Conservation (phyloP, 306 rosid genomes). For the Myrica gale region DNA sequence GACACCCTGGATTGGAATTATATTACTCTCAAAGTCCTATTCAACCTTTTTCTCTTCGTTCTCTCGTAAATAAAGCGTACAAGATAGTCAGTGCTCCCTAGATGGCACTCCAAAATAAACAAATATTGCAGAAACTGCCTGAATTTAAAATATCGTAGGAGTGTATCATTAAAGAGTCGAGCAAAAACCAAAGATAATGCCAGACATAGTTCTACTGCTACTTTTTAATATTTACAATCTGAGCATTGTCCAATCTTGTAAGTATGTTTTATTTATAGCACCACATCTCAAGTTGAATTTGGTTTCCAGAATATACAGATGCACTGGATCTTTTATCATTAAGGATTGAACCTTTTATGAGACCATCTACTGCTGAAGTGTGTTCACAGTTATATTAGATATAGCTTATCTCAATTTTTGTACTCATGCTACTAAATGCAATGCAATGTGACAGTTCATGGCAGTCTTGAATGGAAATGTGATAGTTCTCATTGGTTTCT, state of each 20-base stretch:
- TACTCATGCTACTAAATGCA: conserved; percentile 4
- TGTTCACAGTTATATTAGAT: neutral
- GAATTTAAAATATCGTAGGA: neutral
- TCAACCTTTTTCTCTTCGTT: too few relatives aligned
- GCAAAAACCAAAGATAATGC: too few relatives aligned
- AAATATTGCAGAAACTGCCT: neutral
- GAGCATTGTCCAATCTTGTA: neutral
- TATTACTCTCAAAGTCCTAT: too few relatives aligned
- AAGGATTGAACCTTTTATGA: neutral
- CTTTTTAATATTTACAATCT: neutral
- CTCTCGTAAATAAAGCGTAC: too few relatives aligned
- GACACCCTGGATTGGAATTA: too few relatives aligned
- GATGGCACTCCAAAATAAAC: too few relatives aligned
- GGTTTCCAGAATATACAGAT: neutral
- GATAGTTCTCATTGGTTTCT: neutral
- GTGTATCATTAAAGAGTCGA: too few relatives aligned
- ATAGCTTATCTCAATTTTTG: neutral
- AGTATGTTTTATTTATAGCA: neutral
- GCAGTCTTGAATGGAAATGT: conserved; percentile 5
- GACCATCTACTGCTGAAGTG: neutral
- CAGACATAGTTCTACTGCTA: too few relatives aligned
- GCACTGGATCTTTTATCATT: neutral
- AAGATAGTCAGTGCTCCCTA: too few relatives aligned
- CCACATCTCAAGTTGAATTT: neutral
- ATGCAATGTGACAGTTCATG: neutral